Conservation (phyloP, 768 basidiomycete species). For the Vishniacozyma victoriae region DNA sequence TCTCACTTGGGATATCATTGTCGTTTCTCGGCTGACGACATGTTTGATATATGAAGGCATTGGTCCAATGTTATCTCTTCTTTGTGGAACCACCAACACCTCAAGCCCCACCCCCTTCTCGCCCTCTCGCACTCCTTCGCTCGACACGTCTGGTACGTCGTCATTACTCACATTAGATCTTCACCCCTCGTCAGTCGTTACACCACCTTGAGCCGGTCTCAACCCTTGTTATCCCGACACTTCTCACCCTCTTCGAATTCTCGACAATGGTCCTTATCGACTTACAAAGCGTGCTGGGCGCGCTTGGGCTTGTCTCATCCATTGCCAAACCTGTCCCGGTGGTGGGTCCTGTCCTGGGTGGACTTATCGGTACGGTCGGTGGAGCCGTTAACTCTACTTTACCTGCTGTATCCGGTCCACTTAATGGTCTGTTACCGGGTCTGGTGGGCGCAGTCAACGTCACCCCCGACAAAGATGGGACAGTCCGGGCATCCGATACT, state of each 20-base stretch:
- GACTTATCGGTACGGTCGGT: constrained; percentile 19
- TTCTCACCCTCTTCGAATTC: not conserved
- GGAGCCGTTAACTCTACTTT: constrained; percentile 8
- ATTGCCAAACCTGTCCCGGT: constrained; percentile 22
- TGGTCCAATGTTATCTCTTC: no score
- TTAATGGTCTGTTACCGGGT: constrained; percentile 15
- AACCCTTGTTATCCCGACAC: not conserved
- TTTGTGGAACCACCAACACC: no score
- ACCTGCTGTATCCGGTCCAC: constrained; percentile 5
- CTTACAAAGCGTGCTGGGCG: constrained; percentile 20
- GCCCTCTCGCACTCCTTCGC: no score
- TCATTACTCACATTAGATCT: no score
- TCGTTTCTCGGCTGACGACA: no score
- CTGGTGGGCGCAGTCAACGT: constrained; percentile 10
- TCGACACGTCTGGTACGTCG: no score
- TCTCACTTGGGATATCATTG: no score
- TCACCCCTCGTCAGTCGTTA: no score
- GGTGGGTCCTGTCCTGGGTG: constrained; percentile 14
- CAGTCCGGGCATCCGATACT: not conserved
- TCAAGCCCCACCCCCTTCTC: no score
- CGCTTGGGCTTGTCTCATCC: constrained; percentile 27
- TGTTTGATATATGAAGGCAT: no score
- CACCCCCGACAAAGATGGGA: not conserved
- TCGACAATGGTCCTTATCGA: constrained; percentile 33
- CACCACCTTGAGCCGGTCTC: no score